Evolutionary conservation across 495 filamentous ascomycete species (phyloP).

Genomic region (Beverwykella pulmonaria): DNA sequence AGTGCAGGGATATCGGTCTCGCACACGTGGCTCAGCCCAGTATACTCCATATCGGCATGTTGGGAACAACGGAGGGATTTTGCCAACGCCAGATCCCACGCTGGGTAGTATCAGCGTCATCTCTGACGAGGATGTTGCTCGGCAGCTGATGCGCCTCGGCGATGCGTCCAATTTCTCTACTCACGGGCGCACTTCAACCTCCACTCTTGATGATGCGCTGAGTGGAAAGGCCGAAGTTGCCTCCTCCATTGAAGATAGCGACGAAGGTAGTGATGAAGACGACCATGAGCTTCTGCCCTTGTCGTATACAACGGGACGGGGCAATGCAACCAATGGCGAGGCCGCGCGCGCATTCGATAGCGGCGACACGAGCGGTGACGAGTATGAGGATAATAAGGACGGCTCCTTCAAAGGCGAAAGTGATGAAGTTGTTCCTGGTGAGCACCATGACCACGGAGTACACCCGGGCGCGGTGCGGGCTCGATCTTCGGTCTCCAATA

Average conservation of each 20-base stretch:
- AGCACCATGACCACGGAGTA: slow-evolving; percentile 16
- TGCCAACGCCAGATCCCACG: slow-evolving; percentile 93
- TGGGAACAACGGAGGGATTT: slow-evolving; percentile 54
- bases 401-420: slow-evolving; percentile 55
- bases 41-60: slow-evolving; percentile 51
- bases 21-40: slow-evolving; percentile 58
- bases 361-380: slow-evolving; percentile 71
- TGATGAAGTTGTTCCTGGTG: slow-evolving; percentile 48
- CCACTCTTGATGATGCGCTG: slow-evolving; percentile 87
- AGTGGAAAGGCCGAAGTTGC: slow-evolving; percentile 83
- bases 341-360: slow-evolving; percentile 69
- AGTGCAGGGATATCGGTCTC: slow-evolving; percentile 67
- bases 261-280: slow-evolving; percentile 61
- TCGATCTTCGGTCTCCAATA: slow-evolving; percentile 31
- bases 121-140: slow-evolving; percentile 95
- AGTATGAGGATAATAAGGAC: slow-evolving; percentile 66
- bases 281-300: slow-evolving; percentile 64
- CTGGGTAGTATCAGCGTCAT: slow-evolving; percentile 81
- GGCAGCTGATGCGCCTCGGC: slow-evolving; percentile 94
- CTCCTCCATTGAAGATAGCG: slow-evolving; percentile 82
- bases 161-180: slow-evolving; percentile 81
- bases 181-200: slow-evolving; percentile 87
- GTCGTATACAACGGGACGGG: slow-evolving; percentile 45
- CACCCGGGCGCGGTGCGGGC: slow-evolving; percentile 20
- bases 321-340: slow-evolving; percentile 52